Evolutionary conservation across 345 rosid genomes (phyloP).

Genomic region (Toxicodendron radicans): DNA sequence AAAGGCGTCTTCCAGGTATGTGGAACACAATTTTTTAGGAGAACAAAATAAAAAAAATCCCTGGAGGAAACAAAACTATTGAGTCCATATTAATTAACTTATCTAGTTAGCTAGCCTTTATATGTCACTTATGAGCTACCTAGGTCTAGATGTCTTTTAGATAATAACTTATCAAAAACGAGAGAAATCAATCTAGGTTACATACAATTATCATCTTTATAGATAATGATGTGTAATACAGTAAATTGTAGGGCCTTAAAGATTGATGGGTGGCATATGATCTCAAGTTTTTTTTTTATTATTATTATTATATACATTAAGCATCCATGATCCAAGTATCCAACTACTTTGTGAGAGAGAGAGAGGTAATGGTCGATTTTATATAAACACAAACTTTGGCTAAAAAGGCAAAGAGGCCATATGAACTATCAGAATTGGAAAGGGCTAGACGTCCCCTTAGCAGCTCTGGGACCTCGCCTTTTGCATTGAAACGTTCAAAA

Average conservation of each 20-base stretch:
- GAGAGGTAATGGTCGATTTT: background rate
- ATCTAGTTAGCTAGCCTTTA: slow-evolving; percentile 9
- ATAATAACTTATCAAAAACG: background rate
- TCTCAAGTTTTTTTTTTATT: background rate
- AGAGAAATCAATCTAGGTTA: background rate
- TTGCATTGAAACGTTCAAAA: background rate
- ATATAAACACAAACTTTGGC: background rate
- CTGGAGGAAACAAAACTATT: background rate
- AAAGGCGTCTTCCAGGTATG: background rate
- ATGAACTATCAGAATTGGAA: background rate
- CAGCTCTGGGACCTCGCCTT: background rate
- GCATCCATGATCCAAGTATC: too few relatives aligned
- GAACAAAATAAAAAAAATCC: background rate
- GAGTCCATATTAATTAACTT: background rate
- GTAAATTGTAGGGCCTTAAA: background rate
- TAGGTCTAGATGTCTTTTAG: background rate
- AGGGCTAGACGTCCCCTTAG: background rate
- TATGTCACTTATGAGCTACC: background rate
- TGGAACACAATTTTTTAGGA: background rate
- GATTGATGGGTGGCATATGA: background rate
- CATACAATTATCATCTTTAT: background rate
- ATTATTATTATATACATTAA: background rate
- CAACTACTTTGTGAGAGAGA: background rate
- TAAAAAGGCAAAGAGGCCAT: background rate
- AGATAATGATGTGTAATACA: background rate